These are phyloP conservation scores for Neurospora sp. DNA, from an alignment of 495 filamentous ascomycete genomes.

Conservation along the genomic window DNA sequence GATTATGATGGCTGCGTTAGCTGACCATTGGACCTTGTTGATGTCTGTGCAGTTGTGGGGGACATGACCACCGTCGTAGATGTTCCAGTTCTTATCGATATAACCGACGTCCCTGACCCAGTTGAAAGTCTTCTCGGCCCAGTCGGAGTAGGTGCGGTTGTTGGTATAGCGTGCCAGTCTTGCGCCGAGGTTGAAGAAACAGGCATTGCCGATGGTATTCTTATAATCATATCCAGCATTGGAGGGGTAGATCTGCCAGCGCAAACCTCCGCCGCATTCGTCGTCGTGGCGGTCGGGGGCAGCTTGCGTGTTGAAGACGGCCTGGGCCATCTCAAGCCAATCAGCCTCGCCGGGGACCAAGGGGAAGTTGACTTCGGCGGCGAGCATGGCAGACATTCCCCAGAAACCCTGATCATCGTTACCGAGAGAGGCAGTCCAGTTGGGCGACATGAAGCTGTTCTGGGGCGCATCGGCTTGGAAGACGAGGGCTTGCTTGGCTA, in stretches of 20 bases:
- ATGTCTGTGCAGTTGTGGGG: slow-evolving; percentile 39
- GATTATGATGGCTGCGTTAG: slow-evolving; percentile 59
- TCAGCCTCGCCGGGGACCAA: slow-evolving; percentile 52
- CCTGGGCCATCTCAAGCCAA: slow-evolving; percentile 75
- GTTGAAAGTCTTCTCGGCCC: slow-evolving; percentile 60
- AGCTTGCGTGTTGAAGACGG: slow-evolving; percentile 67
- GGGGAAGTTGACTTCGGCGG: slow-evolving; percentile 52
- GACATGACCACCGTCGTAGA: slow-evolving; percentile 49
- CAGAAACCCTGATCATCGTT: slow-evolving; percentile 65
- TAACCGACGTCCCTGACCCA: slow-evolving; percentile 49
- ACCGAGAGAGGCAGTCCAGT: slow-evolving; percentile 51
- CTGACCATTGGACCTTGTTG: slow-evolving; percentile 51
- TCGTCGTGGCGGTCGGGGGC: slow-evolving; percentile 47
- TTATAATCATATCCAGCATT: slow-evolving; percentile 73
- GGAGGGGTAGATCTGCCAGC: slow-evolving; percentile 72
- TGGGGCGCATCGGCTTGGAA: slow-evolving; percentile 45
- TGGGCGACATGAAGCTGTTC: slow-evolving; percentile 51
- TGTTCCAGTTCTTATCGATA: slow-evolving; percentile 37
- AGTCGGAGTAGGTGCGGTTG: slow-evolving; percentile 58
- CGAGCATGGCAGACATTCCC: slow-evolving; percentile 59
- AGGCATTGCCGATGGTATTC: slow-evolving; percentile 60
- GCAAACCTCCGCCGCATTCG: slow-evolving; percentile 63
- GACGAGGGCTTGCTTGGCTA: slow-evolving; percentile 42
- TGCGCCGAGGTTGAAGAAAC: slow-evolving; percentile 61
- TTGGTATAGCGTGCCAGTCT: slow-evolving; percentile 62